A percentile compares a stretch with the other conserved stretches of the same genome.
Evolutionary conservation across 352 stramenopile species (phyloP).

Genomic region (Globisporangium takayamanum): DNA sequence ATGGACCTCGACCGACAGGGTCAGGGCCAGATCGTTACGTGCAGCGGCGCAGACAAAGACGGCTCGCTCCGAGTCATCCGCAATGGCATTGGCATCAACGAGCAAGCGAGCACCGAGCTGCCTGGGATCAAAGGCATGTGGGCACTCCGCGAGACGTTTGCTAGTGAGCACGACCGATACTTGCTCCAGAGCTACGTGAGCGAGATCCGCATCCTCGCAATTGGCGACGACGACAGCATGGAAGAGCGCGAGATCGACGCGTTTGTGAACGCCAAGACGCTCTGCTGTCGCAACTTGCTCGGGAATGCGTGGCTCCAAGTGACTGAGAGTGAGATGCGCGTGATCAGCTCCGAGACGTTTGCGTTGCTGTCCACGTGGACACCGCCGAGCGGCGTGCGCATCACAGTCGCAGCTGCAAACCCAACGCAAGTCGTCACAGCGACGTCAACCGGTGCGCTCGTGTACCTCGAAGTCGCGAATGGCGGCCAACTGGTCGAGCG

Average conservation of each 20-base stretch:
- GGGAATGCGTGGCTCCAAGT: constrained; percentile 91
- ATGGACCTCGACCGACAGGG: constrained; percentile 92
- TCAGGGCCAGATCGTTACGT: constrained; percentile 96
- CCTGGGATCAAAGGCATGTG: constrained; percentile 98
- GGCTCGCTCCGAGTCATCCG: constrained; percentile 96
- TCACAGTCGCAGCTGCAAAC: constrained; percentile 84
- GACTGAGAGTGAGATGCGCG: constrained; percentile 87
- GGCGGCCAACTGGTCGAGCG: constrained; percentile 50
- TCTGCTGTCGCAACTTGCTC: constrained; percentile 92
- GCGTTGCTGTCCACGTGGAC: constrained; percentile 69
- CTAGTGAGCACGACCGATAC: constrained; percentile 90
- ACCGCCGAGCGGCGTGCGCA: constrained; percentile 48
- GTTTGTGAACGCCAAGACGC: constrained; percentile 85
- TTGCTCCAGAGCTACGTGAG: constrained; percentile 95
- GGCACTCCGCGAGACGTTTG: constrained; percentile 85
- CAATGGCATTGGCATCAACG: constrained; percentile 98
- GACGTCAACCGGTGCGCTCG: constrained; percentile 83
- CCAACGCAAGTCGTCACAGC: constrained; percentile 91
- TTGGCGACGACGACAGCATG: constrained; percentile 88
- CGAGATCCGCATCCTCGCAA: constrained; percentile 94
- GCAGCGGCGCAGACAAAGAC: constrained; percentile 93
- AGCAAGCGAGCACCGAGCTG: constrained; percentile 93
- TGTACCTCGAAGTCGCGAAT: constrained; percentile 84
- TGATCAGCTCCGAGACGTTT: constrained; percentile 76
- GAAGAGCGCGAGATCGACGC: constrained; percentile 87